phyloP scores from a whole-genome alignment of 2,329 filamentous ascomycete genomes.

The Fragosphaeria purpurea region DNA sequence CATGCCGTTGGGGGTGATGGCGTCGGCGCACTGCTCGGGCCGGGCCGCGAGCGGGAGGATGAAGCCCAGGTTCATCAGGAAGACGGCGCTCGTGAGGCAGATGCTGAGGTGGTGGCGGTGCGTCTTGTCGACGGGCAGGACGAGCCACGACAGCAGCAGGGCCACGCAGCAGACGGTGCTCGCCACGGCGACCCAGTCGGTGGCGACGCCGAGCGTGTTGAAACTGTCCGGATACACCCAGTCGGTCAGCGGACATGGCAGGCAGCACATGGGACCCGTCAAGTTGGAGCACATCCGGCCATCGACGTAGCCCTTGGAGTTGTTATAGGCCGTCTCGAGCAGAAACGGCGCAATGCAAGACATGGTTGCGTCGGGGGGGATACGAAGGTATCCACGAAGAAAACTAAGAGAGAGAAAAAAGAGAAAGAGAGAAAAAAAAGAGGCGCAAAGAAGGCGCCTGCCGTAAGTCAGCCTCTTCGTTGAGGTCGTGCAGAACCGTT shows the following conservation, averaged over 20 bases:
- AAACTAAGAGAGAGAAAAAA: background rate
- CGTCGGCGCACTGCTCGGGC: conserved; percentile 75
- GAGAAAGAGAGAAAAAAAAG: background rate
- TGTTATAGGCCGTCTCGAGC: conserved; percentile 6
- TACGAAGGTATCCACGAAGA: background rate
- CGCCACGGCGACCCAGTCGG: conserved; percentile 76
- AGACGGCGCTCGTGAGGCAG: conserved; percentile 65
- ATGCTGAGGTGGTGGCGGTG: conserved; percentile 89
- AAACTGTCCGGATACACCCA: conserved; percentile 60
- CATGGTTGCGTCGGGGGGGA: conserved; percentile 1
- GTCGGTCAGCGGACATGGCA: conserved; percentile 80
- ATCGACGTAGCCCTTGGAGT: conserved; percentile 25
- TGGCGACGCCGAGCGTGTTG: conserved; percentile 46
- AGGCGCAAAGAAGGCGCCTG: background rate
- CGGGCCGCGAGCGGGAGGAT: conserved; percentile 73
- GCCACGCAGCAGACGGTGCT: conserved; percentile 64
- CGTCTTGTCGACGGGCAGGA: conserved; percentile 79
- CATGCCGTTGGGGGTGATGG: conserved; percentile 93
- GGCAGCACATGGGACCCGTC: conserved; percentile 57
- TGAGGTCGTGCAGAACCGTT: no score
- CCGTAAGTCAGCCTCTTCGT: no score
- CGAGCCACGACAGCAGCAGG: conserved; percentile 67
- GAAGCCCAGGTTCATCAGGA: conserved; percentile 79
- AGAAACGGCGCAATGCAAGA: conserved; percentile 10
- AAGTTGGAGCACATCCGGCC: conserved; percentile 45